Percentiles rank a stretch among this genome's conserved stretches.
phyloP scores from a whole-genome alignment of 345 rosid genomes.

The Brassica nigra region DNA sequence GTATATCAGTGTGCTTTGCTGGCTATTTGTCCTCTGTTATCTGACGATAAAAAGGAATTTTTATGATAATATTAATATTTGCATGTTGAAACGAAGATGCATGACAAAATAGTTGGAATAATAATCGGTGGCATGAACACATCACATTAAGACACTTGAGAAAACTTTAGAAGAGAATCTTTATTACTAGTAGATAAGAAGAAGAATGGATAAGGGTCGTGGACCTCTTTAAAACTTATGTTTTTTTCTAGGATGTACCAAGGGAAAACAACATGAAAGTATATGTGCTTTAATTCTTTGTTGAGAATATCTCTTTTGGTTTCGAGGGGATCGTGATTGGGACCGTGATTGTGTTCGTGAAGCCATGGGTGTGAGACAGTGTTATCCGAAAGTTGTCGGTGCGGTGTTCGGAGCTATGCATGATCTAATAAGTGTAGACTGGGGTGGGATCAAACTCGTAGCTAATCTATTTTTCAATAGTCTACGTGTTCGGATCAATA shows the following conservation, averaged over 20 bases:
- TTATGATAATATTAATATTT: background rate
- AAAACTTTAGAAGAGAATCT: background rate
- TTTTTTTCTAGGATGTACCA: background rate
- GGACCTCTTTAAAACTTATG: background rate
- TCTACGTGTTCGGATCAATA: background rate
- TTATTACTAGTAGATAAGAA: background rate
- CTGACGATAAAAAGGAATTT: background rate
- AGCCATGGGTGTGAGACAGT: background rate
- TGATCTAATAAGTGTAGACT: background rate
- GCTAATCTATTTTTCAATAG: background rate
- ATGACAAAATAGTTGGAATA: constrained; percentile 2
- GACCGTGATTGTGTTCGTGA: constrained; percentile 6
- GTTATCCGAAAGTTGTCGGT: background rate
- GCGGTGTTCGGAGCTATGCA: background rate
- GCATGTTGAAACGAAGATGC: background rate
- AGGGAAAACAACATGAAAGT: background rate
- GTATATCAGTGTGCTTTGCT: background rate
- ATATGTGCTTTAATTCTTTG: background rate
- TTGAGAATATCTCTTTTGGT: background rate
- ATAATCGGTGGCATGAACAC: background rate
- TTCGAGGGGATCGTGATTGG: background rate
- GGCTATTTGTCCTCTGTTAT: background rate
- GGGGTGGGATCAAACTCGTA: background rate
- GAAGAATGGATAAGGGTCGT: background rate
- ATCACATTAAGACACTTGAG: background rate